Evolutionary conservation across 1,139 yeast species (phyloP).

Genomic region (Zygoascus meyerae): DNA sequence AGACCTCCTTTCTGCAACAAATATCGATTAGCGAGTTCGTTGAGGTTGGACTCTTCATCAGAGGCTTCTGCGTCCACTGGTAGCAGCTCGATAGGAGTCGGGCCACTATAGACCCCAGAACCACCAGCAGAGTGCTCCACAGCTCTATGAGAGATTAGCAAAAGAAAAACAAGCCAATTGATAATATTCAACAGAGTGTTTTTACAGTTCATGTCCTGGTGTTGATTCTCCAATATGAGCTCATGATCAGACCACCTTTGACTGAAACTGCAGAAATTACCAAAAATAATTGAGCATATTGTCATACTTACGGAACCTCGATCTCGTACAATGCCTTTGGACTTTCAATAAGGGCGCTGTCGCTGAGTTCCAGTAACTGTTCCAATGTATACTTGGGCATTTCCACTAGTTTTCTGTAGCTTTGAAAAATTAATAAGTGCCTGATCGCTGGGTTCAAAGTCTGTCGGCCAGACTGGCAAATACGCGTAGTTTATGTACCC

Average conservation of each 20-base stretch:
- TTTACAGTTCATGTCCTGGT: too few relatives aligned
- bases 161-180: background rate
- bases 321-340: conserved; percentile 17
- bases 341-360: conserved; percentile 29
- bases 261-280: too few relatives aligned
- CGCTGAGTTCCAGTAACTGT: conserved; percentile 29
- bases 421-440: background rate
- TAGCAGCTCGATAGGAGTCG: conserved; percentile 8
- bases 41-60: conserved; percentile 11
- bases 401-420: background rate
- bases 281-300: background rate
- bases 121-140: background rate
- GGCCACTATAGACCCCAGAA: background rate
- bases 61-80: conserved; percentile 10
- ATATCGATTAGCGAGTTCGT: conserved; percentile 14
- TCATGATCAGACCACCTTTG: too few relatives aligned
- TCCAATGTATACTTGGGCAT: conserved; percentile 11
- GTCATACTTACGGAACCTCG: conserved; percentile 1
- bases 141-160: conserved; percentile 1
- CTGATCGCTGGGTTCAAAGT: background rate
- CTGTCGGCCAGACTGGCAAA: background rate
- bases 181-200: too few relatives aligned
- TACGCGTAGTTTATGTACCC: too few relatives aligned
- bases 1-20: conserved; percentile 13
- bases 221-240: too few relatives aligned